phyloP scores from a whole-genome alignment of 1,284 basidiomycete species.

The Tetrapyrgos nigripes region DNA sequence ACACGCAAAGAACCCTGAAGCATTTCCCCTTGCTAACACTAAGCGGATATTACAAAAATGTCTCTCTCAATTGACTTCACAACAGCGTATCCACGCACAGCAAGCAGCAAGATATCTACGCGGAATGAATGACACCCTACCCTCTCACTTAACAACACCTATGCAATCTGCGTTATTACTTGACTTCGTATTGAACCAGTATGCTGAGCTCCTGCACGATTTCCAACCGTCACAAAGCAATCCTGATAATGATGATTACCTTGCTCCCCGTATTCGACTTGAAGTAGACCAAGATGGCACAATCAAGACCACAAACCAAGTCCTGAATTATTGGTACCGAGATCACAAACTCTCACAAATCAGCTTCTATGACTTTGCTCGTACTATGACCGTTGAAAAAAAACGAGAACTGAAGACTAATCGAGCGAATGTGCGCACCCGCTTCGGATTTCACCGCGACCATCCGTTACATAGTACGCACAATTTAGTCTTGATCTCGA shows the following conservation, averaged over 20 bases:
- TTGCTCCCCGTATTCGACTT: not conserved
- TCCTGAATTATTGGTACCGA: slow-evolving; percentile 11
- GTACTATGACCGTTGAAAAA: not conserved
- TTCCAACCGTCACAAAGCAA: not conserved
- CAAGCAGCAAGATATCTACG: slow-evolving; percentile 29
- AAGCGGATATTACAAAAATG: slow-evolving; percentile 29
- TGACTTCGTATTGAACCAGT: not conserved
- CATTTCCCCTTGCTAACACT: slow-evolving; percentile 21
- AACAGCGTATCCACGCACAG: slow-evolving; percentile 29
- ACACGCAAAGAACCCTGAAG: slow-evolving; percentile 16
- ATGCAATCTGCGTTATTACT: slow-evolving; percentile 8
- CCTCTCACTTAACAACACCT: slow-evolving; percentile 7
- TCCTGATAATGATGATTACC: not conserved
- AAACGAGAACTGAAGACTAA: not conserved
- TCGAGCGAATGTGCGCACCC: not conserved
- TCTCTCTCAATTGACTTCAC: slow-evolving; percentile 23
- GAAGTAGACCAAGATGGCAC: not conserved
- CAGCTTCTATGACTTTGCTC: slow-evolving; percentile 13
- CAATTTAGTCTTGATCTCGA: slow-evolving; percentile 26
- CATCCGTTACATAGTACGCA: slow-evolving; percentile 15
- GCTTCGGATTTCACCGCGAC: not conserved
- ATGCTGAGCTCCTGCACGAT: not conserved
- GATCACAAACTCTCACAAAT: not conserved
- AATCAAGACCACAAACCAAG: not conserved
- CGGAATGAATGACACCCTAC: slow-evolving; percentile 13